Percentiles rank a stretch among this genome's conserved stretches.
Conservation (phyloP, 768 basidiomycete genomes). For the Dioszegia crocea region DNA sequence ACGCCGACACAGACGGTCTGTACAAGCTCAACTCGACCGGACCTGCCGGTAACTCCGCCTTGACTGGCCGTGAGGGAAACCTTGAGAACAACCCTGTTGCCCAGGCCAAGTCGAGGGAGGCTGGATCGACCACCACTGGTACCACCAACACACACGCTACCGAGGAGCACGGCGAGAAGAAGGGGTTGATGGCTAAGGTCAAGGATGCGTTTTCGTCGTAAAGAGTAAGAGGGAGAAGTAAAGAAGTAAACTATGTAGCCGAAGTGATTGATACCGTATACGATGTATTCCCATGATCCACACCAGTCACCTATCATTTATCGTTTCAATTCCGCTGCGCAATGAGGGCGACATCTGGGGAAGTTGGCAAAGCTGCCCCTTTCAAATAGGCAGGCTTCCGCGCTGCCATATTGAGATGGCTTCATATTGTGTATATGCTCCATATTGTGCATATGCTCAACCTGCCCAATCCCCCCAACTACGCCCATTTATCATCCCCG, state of each 20-base stretch:
- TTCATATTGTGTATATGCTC: too few relatives aligned
- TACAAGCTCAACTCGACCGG: slow-evolving; percentile 34
- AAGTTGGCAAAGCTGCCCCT: too few relatives aligned
- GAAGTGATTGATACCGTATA: not conserved
- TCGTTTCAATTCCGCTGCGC: too few relatives aligned
- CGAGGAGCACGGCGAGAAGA: slow-evolving; percentile 10
- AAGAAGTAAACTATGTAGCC: slow-evolving; percentile 2
- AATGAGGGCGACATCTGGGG: too few relatives aligned
- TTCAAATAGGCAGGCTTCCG: too few relatives aligned
- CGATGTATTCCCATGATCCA: too few relatives aligned
- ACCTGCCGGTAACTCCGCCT: slow-evolving; percentile 28
- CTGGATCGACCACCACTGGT: too few relatives aligned
- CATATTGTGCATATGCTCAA: too few relatives aligned
- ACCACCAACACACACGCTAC: not conserved
- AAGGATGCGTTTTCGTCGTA: slow-evolving; percentile 16
- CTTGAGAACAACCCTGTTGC: slow-evolving; percentile 32
- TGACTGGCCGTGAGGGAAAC: slow-evolving; percentile 42
- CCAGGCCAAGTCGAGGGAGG: slow-evolving; percentile 16
- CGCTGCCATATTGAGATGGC: too few relatives aligned
- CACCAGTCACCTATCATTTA: too few relatives aligned
- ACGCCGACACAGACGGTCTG: slow-evolving; percentile 25
- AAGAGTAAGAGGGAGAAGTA: not conserved
- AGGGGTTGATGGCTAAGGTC: slow-evolving; percentile 27
- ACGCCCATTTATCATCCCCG: slow-evolving; percentile 8
- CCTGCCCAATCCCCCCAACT: too few relatives aligned